phyloP scores from a whole-genome alignment of 371 early-diverging fungal species.

The Mucor plumbeus region DNA sequence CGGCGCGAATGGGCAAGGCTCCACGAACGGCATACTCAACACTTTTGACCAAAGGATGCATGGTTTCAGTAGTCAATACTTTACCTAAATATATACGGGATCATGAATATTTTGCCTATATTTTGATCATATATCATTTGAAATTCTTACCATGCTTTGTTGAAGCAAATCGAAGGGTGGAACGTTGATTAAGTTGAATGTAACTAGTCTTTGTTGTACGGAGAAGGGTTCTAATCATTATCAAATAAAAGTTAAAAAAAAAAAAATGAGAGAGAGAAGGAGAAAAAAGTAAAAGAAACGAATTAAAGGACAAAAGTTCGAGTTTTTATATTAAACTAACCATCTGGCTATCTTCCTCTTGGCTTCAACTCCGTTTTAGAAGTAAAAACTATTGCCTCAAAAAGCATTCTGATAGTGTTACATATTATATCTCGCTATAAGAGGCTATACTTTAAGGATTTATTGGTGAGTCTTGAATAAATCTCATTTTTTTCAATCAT shows the following conservation, averaged over 20 bases:
- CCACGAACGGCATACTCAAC: slow-evolving; percentile 98
- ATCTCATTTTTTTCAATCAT: too few relatives aligned
- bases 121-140: background rate
- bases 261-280: too few relatives aligned
- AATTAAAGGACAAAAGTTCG: background rate
- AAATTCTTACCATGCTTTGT: slow-evolving; percentile 15
- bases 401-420: too few relatives aligned
- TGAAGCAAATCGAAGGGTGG: slow-evolving; percentile 10
- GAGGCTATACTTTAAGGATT: background rate
- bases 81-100: slow-evolving; percentile 17
- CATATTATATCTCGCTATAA: background rate
- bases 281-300: background rate
- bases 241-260: background rate
- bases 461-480: background rate
- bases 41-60: slow-evolving; percentile 75
- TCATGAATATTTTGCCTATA: background rate
- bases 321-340: slow-evolving; percentile 1
- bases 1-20: slow-evolving; percentile 93
- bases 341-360: background rate
- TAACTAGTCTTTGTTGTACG: slow-evolving; percentile 16
- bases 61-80: slow-evolving; percentile 58
- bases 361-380: background rate
- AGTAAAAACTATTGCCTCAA: background rate
- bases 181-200: slow-evolving; percentile 15
- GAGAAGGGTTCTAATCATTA: slow-evolving; percentile 23